Conservation (phyloP, 1,284 basidiomycete species). For the Amylostereum areolatum region DNA sequence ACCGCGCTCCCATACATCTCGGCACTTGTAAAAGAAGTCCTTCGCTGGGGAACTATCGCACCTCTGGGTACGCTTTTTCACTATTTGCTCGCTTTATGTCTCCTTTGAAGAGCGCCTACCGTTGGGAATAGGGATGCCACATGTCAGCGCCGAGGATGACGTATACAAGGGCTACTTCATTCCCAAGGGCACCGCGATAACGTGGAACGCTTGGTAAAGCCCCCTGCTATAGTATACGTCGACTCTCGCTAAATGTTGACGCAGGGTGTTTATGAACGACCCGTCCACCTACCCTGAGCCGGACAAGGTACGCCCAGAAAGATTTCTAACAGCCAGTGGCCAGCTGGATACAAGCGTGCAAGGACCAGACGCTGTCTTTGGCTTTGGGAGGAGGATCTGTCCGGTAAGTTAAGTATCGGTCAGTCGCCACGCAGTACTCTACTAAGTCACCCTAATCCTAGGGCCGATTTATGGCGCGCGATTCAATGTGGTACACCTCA, state of each 20-base stretch:
- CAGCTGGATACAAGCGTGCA: background rate
- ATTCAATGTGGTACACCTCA: constrained; percentile 23
- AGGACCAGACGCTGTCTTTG: constrained; percentile 11
- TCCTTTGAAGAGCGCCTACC: background rate
- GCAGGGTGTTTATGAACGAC: constrained; percentile 13
- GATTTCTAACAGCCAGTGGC: constrained; percentile 10
- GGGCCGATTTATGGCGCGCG: constrained; percentile 23
- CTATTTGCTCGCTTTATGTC: background rate
- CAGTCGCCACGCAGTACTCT: too few species aligned
- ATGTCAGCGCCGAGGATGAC: constrained; percentile 3
- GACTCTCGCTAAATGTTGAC: background rate
- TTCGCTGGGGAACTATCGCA: constrained; percentile 12
- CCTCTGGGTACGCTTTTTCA: constrained; percentile 6
- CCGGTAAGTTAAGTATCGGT: constrained; percentile 6
- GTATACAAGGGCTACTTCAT: background rate
- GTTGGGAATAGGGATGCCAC: constrained; percentile 16
- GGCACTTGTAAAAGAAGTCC: constrained; percentile 12
- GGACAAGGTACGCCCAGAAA: constrained; percentile 13
- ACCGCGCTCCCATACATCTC: constrained; percentile 11
- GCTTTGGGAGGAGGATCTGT: constrained; percentile 18
- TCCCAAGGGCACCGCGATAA: background rate
- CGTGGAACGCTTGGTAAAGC: constrained; percentile 3
- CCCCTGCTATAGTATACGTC: constrained; percentile 2
- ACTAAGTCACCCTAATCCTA: too few species aligned
- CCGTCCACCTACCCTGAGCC: constrained; percentile 9